phyloP scores from a whole-genome alignment of 2,329 filamentous ascomycete genomes.

The Aspergillus sp. region DNA sequence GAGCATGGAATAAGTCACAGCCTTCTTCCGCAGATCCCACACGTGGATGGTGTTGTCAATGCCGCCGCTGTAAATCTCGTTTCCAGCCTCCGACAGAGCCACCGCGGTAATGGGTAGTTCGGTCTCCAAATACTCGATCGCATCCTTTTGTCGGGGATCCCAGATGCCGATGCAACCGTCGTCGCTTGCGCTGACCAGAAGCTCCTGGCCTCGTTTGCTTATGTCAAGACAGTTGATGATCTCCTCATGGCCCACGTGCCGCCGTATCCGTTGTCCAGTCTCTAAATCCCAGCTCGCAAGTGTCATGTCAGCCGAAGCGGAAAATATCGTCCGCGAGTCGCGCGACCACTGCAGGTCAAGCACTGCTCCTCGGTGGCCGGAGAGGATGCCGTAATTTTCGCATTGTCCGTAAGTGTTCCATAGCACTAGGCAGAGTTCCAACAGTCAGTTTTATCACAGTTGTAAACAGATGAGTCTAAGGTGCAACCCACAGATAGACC shows the following conservation, averaged over 20 bases:
- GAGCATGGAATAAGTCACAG: slow-evolving; percentile 78
- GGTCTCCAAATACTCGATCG: slow-evolving; percentile 82
- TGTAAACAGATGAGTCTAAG: not conserved
- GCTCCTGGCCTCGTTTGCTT: slow-evolving; percentile 83
- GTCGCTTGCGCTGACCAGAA: slow-evolving; percentile 87
- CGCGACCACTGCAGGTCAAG: slow-evolving; percentile 95
- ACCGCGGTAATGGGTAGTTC: slow-evolving; percentile 91
- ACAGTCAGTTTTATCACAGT: not conserved
- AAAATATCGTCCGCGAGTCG: slow-evolving; percentile 86
- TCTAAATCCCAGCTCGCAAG: slow-evolving; percentile 94
- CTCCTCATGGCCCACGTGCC: slow-evolving; percentile 90
- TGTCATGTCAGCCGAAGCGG: slow-evolving; percentile 89
- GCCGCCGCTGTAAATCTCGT: slow-evolving; percentile 89
- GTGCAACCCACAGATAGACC: slow-evolving; percentile 69
- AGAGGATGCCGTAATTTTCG: slow-evolving; percentile 88
- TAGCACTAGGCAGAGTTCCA: slow-evolving; percentile 60
- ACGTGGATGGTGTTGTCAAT: slow-evolving; percentile 98
- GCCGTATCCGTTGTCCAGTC: slow-evolving; percentile 84
- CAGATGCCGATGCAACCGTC: slow-evolving; percentile 93
- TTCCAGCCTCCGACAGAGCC: slow-evolving; percentile 87
- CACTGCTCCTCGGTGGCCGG: slow-evolving; percentile 85
- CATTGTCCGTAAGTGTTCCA: slow-evolving; percentile 92
- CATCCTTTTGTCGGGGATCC: slow-evolving; percentile 89
- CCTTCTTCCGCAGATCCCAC: slow-evolving; percentile 93
- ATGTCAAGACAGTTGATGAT: slow-evolving; percentile 91